Evolutionary conservation across 2,329 filamentous ascomycete genomes (phyloP).

Genomic region (Cytospora chrysosperma): DNA sequence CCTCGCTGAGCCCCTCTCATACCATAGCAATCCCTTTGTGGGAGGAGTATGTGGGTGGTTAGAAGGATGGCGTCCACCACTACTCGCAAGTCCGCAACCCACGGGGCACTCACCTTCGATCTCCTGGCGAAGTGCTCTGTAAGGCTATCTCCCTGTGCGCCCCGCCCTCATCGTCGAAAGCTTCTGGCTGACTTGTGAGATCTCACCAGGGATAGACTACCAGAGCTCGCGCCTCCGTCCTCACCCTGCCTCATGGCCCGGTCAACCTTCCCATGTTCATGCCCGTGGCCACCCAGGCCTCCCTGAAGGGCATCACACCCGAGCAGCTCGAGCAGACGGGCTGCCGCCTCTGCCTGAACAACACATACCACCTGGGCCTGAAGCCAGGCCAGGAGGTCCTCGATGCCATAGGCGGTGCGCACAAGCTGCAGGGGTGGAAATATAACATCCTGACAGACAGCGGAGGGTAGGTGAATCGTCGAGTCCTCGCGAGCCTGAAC

Average conservation of each 20-base stretch:
- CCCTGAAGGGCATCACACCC: constrained; percentile 89
- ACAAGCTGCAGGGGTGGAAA: constrained; percentile 92
- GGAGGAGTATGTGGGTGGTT: constrained; percentile 26
- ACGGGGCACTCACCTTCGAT: constrained; percentile 34
- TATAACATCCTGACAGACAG: constrained; percentile 90
- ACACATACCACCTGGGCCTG: constrained; percentile 94
- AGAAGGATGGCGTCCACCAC: constrained; percentile 29
- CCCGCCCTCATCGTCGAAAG: background rate
- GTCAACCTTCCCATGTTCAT: constrained; percentile 95
- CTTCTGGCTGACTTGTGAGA: constrained; percentile 13
- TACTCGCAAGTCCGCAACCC: constrained; percentile 27
- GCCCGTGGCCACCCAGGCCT: constrained; percentile 96
- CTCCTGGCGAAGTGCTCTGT: constrained; percentile 55
- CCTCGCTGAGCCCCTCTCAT: background rate
- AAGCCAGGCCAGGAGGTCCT: constrained; percentile 92
- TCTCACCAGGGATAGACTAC: constrained; percentile 65
- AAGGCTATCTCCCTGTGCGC: constrained; percentile 37
- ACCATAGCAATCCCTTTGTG: background rate
- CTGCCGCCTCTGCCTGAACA: constrained; percentile 91
- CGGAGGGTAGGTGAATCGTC: constrained; percentile 57
- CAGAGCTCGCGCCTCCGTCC: constrained; percentile 83
- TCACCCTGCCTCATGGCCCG: constrained; percentile 87
- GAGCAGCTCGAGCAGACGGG: constrained; percentile 87
- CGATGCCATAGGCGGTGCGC: constrained; percentile 84
- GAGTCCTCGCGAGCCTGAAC: background rate